Evolutionary conservation across 2,329 filamentous ascomycete species (phyloP).

Genomic region (Myriangium duriaei): DNA sequence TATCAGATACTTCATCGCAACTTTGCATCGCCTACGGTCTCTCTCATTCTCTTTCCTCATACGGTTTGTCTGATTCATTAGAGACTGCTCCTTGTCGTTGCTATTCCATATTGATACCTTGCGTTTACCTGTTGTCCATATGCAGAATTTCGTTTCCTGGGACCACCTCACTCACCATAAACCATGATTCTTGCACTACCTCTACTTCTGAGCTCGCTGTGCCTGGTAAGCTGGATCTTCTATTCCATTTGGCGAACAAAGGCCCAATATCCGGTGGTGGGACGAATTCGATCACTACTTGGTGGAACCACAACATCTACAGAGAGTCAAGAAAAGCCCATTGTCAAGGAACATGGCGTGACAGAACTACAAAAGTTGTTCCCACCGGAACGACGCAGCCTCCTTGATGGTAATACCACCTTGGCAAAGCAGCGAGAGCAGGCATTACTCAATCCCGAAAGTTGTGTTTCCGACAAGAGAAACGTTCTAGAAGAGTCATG

Average conservation of each 20-base stretch:
- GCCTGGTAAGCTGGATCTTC: background rate
- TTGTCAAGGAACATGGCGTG: background rate
- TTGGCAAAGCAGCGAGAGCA: background rate
- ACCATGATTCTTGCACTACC: background rate
- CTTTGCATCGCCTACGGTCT: too few species aligned
- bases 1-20: too few species aligned
- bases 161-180: too few species aligned
- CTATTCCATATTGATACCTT: too few species aligned
- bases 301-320: background rate
- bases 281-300: background rate
- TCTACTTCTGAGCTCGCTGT: background rate
- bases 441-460: slow-evolving; percentile 10
- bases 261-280: background rate
- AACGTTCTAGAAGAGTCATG: slow-evolving; percentile 14
- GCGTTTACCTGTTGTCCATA: too few species aligned
- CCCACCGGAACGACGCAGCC: slow-evolving; percentile 40
- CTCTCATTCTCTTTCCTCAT: too few species aligned
- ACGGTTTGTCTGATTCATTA: too few species aligned
- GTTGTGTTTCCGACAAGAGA: slow-evolving; percentile 15
- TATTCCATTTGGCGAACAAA: background rate
- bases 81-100: too few species aligned
- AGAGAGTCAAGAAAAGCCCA: background rate
- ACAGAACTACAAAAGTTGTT: slow-evolving; percentile 29
- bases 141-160: too few species aligned
- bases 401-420: slow-evolving; percentile 27